phyloP scores from a whole-genome alignment of 1,284 basidiomycete species.

The Thecaphora thlaspeos region DNA sequence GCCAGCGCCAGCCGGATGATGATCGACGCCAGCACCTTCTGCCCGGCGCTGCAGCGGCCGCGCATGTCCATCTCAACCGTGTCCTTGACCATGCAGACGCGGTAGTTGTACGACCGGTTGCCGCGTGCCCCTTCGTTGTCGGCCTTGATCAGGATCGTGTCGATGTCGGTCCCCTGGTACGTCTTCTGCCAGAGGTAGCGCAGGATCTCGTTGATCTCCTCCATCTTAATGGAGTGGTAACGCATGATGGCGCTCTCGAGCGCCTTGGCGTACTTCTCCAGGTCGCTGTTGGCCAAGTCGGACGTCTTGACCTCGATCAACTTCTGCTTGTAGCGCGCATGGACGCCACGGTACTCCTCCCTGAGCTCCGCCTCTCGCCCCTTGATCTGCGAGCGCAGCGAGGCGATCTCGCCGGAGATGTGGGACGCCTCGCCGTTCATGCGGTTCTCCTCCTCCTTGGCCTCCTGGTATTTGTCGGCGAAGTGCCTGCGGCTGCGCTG shows the following conservation, averaged over 20 bases:
- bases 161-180: constrained; percentile 98
- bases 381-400: constrained; percentile 43
- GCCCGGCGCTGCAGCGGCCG: constrained; percentile 94
- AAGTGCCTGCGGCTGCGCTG: constrained; percentile 67
- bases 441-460: constrained; percentile 71
- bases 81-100: constrained; percentile 95
- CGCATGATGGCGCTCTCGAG: constrained; percentile 93
- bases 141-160: constrained; percentile 91
- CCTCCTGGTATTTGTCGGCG: constrained; percentile 72
- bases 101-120: constrained; percentile 84
- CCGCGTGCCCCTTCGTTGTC: constrained; percentile 75
- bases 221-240: constrained; percentile 98
- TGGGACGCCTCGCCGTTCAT: constrained; percentile 67
- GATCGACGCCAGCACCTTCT: constrained; percentile 99
- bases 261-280: constrained; percentile 96
- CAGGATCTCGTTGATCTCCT: constrained; percentile 91
- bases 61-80: constrained; percentile 99
- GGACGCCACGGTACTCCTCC: constrained; percentile 81
- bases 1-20: constrained; percentile 97
- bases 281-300: constrained; percentile 55
- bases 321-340: constrained; percentile 82
- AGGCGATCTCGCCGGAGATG: constrained; percentile 48
- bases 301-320: constrained; percentile 81
- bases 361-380: constrained; percentile 70
- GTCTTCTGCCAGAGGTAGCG: constrained; percentile 87